phyloP scores from a whole-genome alignment of 331 rosid species.

The Cydonia oblonga region DNA sequence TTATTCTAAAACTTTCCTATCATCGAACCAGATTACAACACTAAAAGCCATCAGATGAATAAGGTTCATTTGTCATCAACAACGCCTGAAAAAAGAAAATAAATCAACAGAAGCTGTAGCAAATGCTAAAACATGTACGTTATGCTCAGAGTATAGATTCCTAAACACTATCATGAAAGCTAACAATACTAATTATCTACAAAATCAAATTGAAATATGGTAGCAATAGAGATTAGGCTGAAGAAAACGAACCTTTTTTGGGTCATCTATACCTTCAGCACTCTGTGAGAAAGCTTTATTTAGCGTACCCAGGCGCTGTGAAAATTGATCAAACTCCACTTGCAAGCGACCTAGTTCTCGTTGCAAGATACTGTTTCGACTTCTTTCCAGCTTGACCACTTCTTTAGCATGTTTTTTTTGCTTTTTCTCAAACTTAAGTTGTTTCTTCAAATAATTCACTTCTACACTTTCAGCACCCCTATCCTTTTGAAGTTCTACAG shows the following conservation, averaged over 20 bases:
- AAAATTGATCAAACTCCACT: conserved; percentile 43
- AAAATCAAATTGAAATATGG: not conserved
- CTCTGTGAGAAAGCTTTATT: conserved; percentile 31
- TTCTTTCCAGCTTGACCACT: conserved; percentile 52
- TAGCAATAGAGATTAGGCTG: conserved; percentile 1
- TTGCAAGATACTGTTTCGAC: conserved; percentile 25
- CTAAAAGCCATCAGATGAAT: conserved; percentile 15
- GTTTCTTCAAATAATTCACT: conserved; percentile 47
- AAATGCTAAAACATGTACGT: conserved; percentile 1
- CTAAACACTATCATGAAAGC: not conserved
- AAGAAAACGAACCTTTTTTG: conserved; percentile 51
- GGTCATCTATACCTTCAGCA: conserved; percentile 26
- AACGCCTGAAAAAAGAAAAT: conserved; percentile 9
- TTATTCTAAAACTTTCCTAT: not conserved
- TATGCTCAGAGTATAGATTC: not conserved
- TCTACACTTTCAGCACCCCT: conserved; percentile 25
- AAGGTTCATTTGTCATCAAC: conserved; percentile 17
- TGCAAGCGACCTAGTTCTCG: conserved; percentile 49
- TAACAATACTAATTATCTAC: not conserved
- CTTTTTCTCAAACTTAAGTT: conserved; percentile 53
- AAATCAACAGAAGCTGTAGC: conserved; percentile 4
- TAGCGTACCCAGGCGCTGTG: conserved; percentile 45
- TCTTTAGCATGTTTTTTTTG: conserved; percentile 39
- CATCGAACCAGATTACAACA: conserved; percentile 12
- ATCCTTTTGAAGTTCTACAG: conserved; percentile 16